These are phyloP conservation scores for Neurospora tetrasperma DNA, from an alignment of 495 filamentous ascomycete species.

Conservation along the genomic window DNA sequence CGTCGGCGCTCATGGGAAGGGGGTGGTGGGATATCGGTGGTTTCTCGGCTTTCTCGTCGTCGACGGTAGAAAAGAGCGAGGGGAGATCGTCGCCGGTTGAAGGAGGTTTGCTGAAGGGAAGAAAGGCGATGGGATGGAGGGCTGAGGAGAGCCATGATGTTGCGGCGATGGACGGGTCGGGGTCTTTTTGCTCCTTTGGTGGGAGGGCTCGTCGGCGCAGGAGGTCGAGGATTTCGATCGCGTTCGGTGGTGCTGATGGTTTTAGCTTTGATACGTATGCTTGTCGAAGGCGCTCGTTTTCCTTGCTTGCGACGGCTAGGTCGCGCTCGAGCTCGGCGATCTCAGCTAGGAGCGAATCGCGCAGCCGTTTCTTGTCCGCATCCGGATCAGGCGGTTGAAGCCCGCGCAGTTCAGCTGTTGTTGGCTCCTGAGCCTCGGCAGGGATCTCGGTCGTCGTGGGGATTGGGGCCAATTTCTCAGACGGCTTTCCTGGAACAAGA, in stretches of 20 bases:
- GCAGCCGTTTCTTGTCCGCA: constrained; percentile 28
- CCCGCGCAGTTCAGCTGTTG: constrained; percentile 22
- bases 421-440: not conserved
- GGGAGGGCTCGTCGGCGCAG: constrained; percentile 30
- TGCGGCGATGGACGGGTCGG: constrained; percentile 11
- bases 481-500: not conserved
- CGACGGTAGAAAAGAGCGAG: not conserved
- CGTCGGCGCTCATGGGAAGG: constrained; percentile 34
- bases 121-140: constrained; percentile 36
- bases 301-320: constrained; percentile 21
- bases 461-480: constrained; percentile 1
- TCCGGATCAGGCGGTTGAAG: constrained; percentile 27
- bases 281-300: constrained; percentile 32
- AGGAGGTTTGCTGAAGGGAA: constrained; percentile 36
- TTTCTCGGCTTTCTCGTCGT: constrained; percentile 14
- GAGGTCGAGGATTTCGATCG: constrained; percentile 25
- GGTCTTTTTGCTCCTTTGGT: constrained; percentile 15
- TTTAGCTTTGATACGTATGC: constrained; percentile 13
- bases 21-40: constrained; percentile 42
- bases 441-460: not conserved
- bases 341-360: constrained; percentile 28
- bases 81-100: not conserved
- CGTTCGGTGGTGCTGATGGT: constrained; percentile 16
- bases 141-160: constrained; percentile 28
- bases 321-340: constrained; percentile 29